Evolutionary conservation across 1,284 basidiomycete genomes (phyloP).

Genomic region (Bjerkandera adusta): DNA sequence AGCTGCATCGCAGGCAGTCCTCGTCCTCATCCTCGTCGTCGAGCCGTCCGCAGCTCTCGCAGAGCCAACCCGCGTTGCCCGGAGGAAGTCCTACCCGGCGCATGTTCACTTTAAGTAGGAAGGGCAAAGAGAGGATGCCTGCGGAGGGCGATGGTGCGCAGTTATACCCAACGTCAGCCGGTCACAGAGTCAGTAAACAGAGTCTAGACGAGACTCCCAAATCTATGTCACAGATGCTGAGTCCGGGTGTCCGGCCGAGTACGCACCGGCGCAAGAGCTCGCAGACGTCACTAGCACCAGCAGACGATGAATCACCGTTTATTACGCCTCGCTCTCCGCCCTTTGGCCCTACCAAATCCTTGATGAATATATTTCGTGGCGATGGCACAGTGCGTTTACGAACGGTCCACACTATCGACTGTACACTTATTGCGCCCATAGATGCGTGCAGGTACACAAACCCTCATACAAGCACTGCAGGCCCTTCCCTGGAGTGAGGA

Average conservation of each 20-base stretch:
- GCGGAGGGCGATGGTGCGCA: slow-evolving; percentile 19
- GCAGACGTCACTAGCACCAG: slow-evolving; percentile 14
- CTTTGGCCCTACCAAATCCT: slow-evolving; percentile 38
- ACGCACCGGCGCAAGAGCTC: slow-evolving; percentile 15
- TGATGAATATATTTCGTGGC: slow-evolving; percentile 53
- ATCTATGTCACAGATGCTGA: slow-evolving; percentile 23
- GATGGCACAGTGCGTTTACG: slow-evolving; percentile 58
- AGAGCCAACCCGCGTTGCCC: slow-evolving; percentile 32
- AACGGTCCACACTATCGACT: slow-evolving; percentile 14
- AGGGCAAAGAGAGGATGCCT: slow-evolving; percentile 39
- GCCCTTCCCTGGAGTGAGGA: slow-evolving; percentile 74
- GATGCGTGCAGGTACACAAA: slow-evolving; percentile 83
- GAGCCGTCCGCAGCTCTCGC: slow-evolving; percentile 23
- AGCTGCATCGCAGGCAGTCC: slow-evolving; percentile 49
- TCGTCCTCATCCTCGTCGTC: no score
- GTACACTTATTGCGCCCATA: slow-evolving; percentile 15
- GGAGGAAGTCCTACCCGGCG: slow-evolving; percentile 47
- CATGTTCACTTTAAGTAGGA: slow-evolving; percentile 55
- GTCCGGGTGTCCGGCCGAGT: slow-evolving; percentile 14
- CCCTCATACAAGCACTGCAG: slow-evolving; percentile 81
- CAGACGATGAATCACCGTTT: slow-evolving; percentile 71
- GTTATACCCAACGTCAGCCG: not conserved
- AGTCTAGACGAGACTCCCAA: slow-evolving; percentile 18
- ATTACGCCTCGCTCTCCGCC: slow-evolving; percentile 71
- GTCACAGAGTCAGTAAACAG: not conserved